phyloP scores from a whole-genome alignment of 2,329 filamentous ascomycete genomes.

The Escovopsis sp. region DNA sequence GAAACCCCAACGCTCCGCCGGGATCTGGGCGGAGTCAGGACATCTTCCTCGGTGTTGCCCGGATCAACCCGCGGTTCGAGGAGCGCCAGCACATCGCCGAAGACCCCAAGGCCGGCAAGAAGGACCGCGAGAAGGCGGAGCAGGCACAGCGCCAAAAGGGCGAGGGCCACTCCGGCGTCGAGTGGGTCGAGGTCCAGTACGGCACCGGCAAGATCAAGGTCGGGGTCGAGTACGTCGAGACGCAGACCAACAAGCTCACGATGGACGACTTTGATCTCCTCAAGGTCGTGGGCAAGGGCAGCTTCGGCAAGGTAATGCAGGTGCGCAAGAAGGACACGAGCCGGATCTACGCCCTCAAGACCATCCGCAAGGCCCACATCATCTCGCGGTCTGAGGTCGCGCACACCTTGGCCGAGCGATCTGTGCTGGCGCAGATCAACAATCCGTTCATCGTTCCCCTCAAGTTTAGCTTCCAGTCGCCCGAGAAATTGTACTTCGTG shows the following conservation, averaged over 20 bases:
- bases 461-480: conserved; percentile 98
- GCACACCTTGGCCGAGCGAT: conserved; percentile 89
- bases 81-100: conserved; percentile 56
- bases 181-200: conserved; percentile 85
- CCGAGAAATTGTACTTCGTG: conserved; percentile 95
- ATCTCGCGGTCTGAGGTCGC: conserved; percentile 96
- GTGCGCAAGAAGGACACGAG: conserved; percentile 95
- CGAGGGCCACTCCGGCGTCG: conserved; percentile 54
- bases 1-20: conserved; percentile 76
- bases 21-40: conserved; percentile 84
- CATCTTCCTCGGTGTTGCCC: conserved; percentile 85
- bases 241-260: conserved; percentile 71
- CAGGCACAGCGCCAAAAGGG: conserved; percentile 37
- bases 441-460: conserved; percentile 98
- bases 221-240: conserved; percentile 91
- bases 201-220: conserved; percentile 80
- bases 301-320: conserved; percentile 99
- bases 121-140: conserved; percentile 67
- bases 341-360: conserved; percentile 97
- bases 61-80: conserved; percentile 85
- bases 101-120: conserved; percentile 73
- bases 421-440: conserved; percentile 98
- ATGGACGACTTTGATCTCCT: conserved; percentile 95
- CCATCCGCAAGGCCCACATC: conserved; percentile 97
- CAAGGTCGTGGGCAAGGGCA: conserved; percentile 95